phyloP scores from a whole-genome alignment of 2,329 filamentous ascomycete species.

The Helotiales sp. region DNA sequence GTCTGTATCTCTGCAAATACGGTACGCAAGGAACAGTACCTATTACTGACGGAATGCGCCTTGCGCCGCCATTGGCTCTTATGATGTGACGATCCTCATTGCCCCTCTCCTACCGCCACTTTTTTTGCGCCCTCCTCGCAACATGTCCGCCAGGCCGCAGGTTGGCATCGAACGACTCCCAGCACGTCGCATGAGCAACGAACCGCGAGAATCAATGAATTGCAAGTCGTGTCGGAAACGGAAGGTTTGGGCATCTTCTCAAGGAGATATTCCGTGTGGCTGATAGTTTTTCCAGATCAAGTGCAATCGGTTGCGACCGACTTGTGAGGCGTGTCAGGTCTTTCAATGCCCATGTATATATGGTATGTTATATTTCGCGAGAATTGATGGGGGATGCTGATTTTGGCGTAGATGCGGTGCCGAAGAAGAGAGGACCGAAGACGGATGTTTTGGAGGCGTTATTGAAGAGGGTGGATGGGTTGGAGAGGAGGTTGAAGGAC shows the following conservation, averaged over 20 bases:
- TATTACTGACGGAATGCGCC: slow-evolving; percentile 6
- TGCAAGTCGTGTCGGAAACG: slow-evolving; percentile 92
- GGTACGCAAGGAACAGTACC: background rate
- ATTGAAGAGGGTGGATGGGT: slow-evolving; percentile 79
- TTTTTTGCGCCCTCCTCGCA: slow-evolving; percentile 12
- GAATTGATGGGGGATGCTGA: slow-evolving; percentile 2
- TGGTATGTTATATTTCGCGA: slow-evolving; percentile 61
- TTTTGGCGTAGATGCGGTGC: slow-evolving; percentile 71
- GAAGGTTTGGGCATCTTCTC: slow-evolving; percentile 62
- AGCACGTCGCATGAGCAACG: slow-evolving; percentile 37
- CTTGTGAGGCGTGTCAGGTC: slow-evolving; percentile 85
- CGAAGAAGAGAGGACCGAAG: slow-evolving; percentile 87
- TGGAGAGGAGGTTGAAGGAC: slow-evolving; percentile 77
- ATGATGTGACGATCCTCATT: slow-evolving; percentile 32
- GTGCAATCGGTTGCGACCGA: slow-evolving; percentile 81
- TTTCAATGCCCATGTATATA: slow-evolving; percentile 89
- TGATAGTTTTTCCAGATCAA: slow-evolving; percentile 66
- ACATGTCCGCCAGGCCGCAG: slow-evolving; percentile 35
- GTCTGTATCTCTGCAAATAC: background rate
- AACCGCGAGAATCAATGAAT: slow-evolving; percentile 89
- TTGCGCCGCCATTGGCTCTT: slow-evolving; percentile 20
- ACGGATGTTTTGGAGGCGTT: slow-evolving; percentile 85
- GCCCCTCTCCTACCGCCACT: slow-evolving; percentile 1
- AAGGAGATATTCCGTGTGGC: slow-evolving; percentile 23
- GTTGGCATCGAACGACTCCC: slow-evolving; percentile 38